Percentiles rank a stretch among this genome's conserved stretches.
phyloP scores from a whole-genome alignment of 2,329 filamentous ascomycete species.

The Colletotrichum shisoi region DNA sequence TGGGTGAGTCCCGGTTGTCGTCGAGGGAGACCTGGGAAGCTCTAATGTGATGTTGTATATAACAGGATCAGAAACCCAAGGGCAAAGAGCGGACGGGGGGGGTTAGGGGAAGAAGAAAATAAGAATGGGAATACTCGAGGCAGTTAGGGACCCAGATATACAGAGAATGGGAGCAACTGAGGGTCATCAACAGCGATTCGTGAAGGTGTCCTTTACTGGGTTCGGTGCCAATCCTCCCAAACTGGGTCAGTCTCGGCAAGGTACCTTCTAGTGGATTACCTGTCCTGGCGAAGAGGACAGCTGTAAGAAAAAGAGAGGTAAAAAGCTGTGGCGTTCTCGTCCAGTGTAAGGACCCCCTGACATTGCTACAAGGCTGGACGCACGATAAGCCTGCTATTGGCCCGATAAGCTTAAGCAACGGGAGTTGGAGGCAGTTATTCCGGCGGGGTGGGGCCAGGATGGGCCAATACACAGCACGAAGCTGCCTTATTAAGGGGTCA shows the following conservation, averaged over 20 bases:
- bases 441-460: neutral
- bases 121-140: conserved; percentile 18
- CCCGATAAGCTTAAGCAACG: conserved; percentile 32
- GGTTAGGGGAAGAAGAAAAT: neutral
- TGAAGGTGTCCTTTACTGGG: conserved; percentile 38
- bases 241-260: conserved; percentile 28
- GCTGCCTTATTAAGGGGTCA: conserved; percentile 28
- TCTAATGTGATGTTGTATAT: neutral
- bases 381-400: conserved; percentile 32
- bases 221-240: conserved; percentile 32
- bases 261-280: conserved; percentile 28
- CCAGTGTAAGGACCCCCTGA: neutral
- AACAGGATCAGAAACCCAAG: conserved; percentile 1
- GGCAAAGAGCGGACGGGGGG: conserved; percentile 6
- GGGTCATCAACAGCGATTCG: conserved; percentile 27
- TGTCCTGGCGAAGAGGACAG: conserved; percentile 39
- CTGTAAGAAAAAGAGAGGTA: conserved; percentile 33
- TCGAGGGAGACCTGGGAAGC: conserved; percentile 22
- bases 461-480: conserved; percentile 1
- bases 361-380: conserved; percentile 31
- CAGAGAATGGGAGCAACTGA: conserved; percentile 25
- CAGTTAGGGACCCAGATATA: conserved; percentile 22
- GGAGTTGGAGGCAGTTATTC: conserved; percentile 26
- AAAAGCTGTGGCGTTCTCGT: conserved; percentile 27
- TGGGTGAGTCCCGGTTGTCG: conserved; percentile 28